These are phyloP conservation scores for Claviceps sp. DNA, from an alignment of 2,329 filamentous ascomycete species.

Conservation along the genomic window DNA sequence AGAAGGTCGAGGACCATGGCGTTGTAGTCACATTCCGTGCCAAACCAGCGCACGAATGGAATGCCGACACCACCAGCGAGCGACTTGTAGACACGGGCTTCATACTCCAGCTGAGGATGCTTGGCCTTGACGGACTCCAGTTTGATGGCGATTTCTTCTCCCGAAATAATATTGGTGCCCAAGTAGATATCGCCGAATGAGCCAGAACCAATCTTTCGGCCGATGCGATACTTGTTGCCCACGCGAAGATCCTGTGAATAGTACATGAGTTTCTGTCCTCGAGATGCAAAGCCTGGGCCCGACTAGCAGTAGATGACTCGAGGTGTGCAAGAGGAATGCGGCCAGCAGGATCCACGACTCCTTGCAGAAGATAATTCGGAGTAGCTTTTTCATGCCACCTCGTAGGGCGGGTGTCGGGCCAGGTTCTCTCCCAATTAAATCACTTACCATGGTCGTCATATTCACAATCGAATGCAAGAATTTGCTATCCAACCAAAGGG, in stretches of 20 bases:
- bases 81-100: slow-evolving; percentile 82
- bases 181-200: slow-evolving; percentile 98
- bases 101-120: slow-evolving; percentile 97
- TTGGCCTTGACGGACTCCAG: slow-evolving; percentile 99
- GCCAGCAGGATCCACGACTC: too few relatives aligned
- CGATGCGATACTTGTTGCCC: slow-evolving; percentile 99
- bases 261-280: neutral
- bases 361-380: too few relatives aligned
- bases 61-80: slow-evolving; percentile 96
- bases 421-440: neutral
- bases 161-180: slow-evolving; percentile 98
- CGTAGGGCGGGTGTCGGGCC: neutral
- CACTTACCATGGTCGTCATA: slow-evolving; percentile 41
- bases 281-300: neutral
- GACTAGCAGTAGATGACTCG: too few relatives aligned
- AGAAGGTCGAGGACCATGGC: slow-evolving; percentile 98
- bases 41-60: slow-evolving; percentile 98
- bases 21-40: slow-evolving; percentile 99
- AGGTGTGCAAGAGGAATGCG: too few relatives aligned
- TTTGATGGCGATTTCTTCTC: slow-evolving; percentile 99
- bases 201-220: slow-evolving; percentile 95
- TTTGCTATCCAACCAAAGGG: slow-evolving; percentile 12
- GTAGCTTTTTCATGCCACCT: too few relatives aligned
- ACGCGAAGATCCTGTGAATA: slow-evolving; percentile 80
- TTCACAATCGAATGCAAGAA: slow-evolving; percentile 13